Base-by-base conservation (phyloP, 177 flowering plant genomes). In the Vitis hybrid region DNA sequence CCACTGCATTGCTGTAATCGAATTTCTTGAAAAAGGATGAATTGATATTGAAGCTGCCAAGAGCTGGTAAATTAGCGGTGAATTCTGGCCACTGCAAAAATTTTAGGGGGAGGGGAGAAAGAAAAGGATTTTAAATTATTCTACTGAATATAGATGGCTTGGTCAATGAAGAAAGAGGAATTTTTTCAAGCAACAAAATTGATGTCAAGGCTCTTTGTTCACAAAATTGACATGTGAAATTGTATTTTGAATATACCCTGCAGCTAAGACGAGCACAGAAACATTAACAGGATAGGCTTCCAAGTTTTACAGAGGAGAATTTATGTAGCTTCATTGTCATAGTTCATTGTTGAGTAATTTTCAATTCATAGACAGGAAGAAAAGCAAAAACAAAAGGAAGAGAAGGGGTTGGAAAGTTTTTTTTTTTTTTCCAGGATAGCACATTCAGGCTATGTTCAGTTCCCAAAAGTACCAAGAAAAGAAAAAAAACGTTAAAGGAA, bases 11-110 rank as follows among this genome's bases (percentile, higher is more conserved):
- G 71, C 89, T 87, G 72, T 91, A 93, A 75, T 96, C 90, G 65
- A 96, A 93, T 80, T 83, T 94, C 83, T 72, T 91, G 82, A 96
- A 96, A 74, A 94, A 94, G 14, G 84, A 76, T 49, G 97, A 68
- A 76, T 82, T 89, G 72, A 96, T 80, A 9, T 69, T 86, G 82
- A 79, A 78, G 79, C 72, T 83, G 60, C 96, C 97, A 77, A 76
- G 70, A 19, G 45, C 70, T 71, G 90, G 97, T 59, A 92, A 56
- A 56, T 72, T 84, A 56, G 77, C 90, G 67, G 76, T 77, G 71
- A 96, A 81, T 69, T 84, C 97, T 61, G 97, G 97, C 93, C 86
- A 91, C 97, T 95, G 92, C 72, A 89, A 74, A 71, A 26, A 76
- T 59, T 56, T 60, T 72, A 66, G 64, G 1, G 32, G 14, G 12